Evolutionary conservation across 192 early-diverging fungal species (phyloP), one percentile per base, ranked within the genome.

Genomic region (Coemansia sp.): DNA sequence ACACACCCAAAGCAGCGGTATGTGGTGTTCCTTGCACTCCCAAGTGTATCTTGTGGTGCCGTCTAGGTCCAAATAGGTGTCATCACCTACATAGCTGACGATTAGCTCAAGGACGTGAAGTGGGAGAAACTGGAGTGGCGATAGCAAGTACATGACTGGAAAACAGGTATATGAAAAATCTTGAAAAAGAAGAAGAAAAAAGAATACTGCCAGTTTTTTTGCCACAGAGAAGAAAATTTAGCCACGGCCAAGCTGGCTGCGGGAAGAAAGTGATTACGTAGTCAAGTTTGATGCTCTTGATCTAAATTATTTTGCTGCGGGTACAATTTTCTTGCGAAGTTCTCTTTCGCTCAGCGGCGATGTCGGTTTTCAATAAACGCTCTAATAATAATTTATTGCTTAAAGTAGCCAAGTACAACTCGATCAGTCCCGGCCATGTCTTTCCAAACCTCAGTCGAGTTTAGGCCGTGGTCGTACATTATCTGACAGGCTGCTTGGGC

Each of bases 401-500:
- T 71, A 39, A 72, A 62, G 8, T 74, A 83, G 6, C 76, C 90
- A n/a, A 90, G 69, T 24, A 94, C 87, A 12, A 87, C 88, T 18
- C 94, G 75, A 22, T 90, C 90, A 16, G 76, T 85, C 3, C 88
- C 90, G 0, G 92, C 89, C 53, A 91, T 76, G 79, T 97, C 96
- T 66, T 91, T 91, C 91, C 93, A 94, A 5, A 93, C 87, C 40
- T 87, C 76, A 0, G 88, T 83, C 29, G 76, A 46, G n/a, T 64
- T 68, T 43, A 92, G 89, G 7, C 89, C 90, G 33, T 83, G 74
- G 29, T 78, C 74, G 7, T 85, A 64, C 68, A 94, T 76, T 5
- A 74, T 64, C 16, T 76, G 50, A 5, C 68, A 65, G 0, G 92
- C 81, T 0, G 65, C 67, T 10, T 72, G 73, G 0, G 87, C 88